Conservation (phyloP, 2,329 filamentous ascomycete species). For the Xylariaceae sp. region DNA sequence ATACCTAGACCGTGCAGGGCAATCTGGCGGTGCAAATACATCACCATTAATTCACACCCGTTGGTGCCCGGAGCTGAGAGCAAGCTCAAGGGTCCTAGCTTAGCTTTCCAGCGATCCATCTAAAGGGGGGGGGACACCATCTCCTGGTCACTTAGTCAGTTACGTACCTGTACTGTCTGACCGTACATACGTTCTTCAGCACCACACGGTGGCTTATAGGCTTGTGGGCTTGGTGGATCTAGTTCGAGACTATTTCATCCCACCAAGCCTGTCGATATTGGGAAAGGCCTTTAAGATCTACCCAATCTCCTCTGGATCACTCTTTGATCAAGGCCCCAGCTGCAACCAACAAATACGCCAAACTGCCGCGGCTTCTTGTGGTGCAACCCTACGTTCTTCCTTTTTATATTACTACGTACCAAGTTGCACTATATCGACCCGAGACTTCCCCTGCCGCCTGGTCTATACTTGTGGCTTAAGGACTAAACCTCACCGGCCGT, state of each 20-base stretch:
- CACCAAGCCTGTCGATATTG: conserved; percentile 28
- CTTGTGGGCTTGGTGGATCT: conserved; percentile 33
- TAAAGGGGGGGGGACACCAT: conserved; percentile 27
- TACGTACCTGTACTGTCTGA: conserved; percentile 15
- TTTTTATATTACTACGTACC: conserved; percentile 26
- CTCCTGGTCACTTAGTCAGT: conserved; percentile 24
- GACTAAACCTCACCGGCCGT: conserved; percentile 38
- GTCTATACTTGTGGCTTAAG: conserved; percentile 36
- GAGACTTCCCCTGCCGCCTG: conserved; percentile 33
- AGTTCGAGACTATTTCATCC: conserved; percentile 35
- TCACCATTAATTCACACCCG: conserved; percentile 5
- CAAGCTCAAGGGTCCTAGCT: conserved; percentile 31
- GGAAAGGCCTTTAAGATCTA: conserved; percentile 33
- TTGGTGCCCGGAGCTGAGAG: conserved; percentile 29
- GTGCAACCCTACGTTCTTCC: conserved; percentile 39
- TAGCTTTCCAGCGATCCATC: conserved; percentile 27
- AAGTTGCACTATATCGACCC: conserved; percentile 33
- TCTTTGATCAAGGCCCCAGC: conserved; percentile 34
- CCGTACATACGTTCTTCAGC: conserved; percentile 26
- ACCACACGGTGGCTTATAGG: conserved; percentile 33
- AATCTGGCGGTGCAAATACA: conserved; percentile 22
- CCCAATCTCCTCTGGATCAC: conserved; percentile 38
- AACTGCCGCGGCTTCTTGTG: conserved; percentile 38
- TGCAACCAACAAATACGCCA: conserved; percentile 44
- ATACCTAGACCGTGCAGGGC: conserved; percentile 11